Evolutionary conservation across 208 protist genomes (phyloP).

Genomic region (Acanthamoeba healyi): DNA sequence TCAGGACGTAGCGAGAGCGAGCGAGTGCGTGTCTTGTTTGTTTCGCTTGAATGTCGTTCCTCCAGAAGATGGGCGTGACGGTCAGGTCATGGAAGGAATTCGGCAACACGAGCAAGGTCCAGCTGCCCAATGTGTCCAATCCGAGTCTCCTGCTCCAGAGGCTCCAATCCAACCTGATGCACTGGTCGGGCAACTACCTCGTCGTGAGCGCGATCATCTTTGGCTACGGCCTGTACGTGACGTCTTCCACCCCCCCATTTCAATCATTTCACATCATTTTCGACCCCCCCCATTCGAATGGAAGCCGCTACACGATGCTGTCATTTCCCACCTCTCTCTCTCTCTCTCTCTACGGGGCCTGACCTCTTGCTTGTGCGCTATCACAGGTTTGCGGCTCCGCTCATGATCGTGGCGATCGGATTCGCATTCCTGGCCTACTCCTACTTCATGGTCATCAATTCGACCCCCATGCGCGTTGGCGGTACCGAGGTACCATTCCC

Average conservation of each 20-base stretch:
- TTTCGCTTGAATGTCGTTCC: neutral
- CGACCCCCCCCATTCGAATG: neutral
- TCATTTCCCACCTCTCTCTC: neutral
- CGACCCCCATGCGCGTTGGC: neutral
- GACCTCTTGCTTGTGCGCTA: neutral
- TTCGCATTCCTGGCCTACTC: neutral
- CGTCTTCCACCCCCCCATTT: neutral
- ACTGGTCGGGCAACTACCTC: conserved; percentile 29
- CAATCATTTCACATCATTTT: neutral
- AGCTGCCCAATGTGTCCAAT: conserved; percentile 17
- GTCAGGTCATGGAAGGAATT: conserved; percentile 14
- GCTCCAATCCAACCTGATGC: neutral
- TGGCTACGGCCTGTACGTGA: conserved; percentile 13
- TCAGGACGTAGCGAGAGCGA: no score
- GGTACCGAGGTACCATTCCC: neutral
- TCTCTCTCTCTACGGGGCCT: neutral
- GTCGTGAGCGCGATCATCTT: neutral
- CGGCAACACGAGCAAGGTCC: neutral
- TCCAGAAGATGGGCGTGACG: neutral
- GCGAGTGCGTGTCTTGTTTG: neutral
- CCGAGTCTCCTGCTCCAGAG: neutral
- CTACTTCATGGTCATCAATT: conserved; percentile 23
- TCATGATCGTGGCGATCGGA: conserved; percentile 13
- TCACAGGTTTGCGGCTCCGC: neutral
- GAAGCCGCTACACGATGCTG: neutral